Base-by-base conservation (phyloP, 257 asterid genomes). In the Plectranthus barbatus region DNA sequence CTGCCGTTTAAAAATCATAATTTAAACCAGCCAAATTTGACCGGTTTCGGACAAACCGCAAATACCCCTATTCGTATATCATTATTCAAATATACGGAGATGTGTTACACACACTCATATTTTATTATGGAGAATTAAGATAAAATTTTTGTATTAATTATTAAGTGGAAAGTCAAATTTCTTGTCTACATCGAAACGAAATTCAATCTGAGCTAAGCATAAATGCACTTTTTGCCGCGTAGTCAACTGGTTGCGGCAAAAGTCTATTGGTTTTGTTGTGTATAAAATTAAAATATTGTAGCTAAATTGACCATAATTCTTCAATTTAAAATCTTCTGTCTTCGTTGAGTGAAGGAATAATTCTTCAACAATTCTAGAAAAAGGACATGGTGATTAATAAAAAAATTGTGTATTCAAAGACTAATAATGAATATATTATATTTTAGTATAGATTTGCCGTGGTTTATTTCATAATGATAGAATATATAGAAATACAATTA, bases 191-290 rank as follows among this genome's bases (percentile, higher is more conserved):
- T 76, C 73, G n/a, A 66, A 26, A 57, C 34, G 5, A 31, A 39
- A 59, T 36, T 69, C 71, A 54, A 67, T 3, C 55, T 68, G 70
- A 76, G 60, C 21, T 59, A 56, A 49, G 75, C 73, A 47, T n/a
- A 19, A 60, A 5, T 65, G 63, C 74, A 65, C 72, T 66, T 77
- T 69, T 69, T 69, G 69, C 62, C 69, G 26, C 62, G 33, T 56
- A 66, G 66, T 73, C 74, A 55, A 69, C 63, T 20, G 0, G 20
- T 17, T 8, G 64, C 59, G 48, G 14, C 62, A 60, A 52, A 60
- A 64, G 75, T 68, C 67, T 6, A 2, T 31, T 29, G 1, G 13
- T 50, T 37, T 65, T 21, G 6, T 39, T 10, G 26, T 47, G 9
- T 46, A 42, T n/a, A 11, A 68, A 26, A 49, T 42, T 53, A 56